Conservation (phyloP, 805 yeast genomes). For the Nakazawaea laoshanensis region DNA sequence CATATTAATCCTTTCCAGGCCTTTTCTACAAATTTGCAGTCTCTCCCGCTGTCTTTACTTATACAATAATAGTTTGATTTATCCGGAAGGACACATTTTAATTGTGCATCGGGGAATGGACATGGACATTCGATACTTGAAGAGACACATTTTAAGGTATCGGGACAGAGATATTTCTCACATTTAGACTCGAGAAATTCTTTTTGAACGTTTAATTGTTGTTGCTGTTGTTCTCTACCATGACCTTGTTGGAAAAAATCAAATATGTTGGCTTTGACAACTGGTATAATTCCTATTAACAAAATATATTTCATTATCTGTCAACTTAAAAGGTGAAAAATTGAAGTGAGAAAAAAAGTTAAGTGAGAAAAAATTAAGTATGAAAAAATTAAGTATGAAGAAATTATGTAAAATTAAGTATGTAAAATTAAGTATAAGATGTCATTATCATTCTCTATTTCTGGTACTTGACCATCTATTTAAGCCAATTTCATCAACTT, state of each 20-base stretch:
- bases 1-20: slow-evolving; percentile 55
- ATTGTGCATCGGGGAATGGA: slow-evolving; percentile 77
- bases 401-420: no score
- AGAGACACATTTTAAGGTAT: slow-evolving; percentile 71
- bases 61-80: slow-evolving; percentile 65
- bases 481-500: slow-evolving; percentile 58
- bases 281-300: neutral
- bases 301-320: no score
- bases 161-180: slow-evolving; percentile 67
- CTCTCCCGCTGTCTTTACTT: slow-evolving; percentile 63
- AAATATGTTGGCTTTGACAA: slow-evolving; percentile 2
- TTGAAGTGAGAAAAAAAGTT: no score
- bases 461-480: slow-evolving; percentile 82
- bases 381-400: no score
- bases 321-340: no score
- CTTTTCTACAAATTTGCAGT: slow-evolving; percentile 77
- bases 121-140: slow-evolving; percentile 77
- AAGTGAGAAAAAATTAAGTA: no score
- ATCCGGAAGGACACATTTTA: slow-evolving; percentile 72
- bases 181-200: slow-evolving; percentile 41
- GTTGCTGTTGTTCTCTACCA: slow-evolving; percentile 22
- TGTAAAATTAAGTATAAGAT: no score
- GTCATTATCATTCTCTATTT: slow-evolving; percentile 70
- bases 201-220: slow-evolving; percentile 28
- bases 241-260: slow-evolving; percentile 12